Evolutionary conservation across 2,329 filamentous ascomycete genomes (phyloP), one percentile per base, ranked within the genome.

Genomic region (Cercospora citrullina): DNA sequence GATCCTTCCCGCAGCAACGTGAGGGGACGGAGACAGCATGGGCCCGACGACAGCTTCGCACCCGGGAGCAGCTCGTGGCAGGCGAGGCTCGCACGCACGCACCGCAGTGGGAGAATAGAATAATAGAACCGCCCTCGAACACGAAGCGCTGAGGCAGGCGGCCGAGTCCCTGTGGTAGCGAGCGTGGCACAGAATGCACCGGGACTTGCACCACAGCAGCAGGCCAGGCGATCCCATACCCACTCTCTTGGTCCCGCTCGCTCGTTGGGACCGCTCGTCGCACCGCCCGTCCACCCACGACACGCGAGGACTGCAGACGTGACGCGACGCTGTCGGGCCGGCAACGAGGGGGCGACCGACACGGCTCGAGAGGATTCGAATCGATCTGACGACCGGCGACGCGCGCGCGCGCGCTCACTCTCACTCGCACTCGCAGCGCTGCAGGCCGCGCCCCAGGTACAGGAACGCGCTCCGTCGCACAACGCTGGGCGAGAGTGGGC

Each of bases 101-200:
- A 36, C 31, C 4, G 23, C 39, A 30, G 26, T n/a, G 23, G 18
- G 9, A 28, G 36, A 48, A 51, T 21, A 60, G 58, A 18, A 60
- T n/a, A 33, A 60, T 60, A 8, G 42, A 23, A 23, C 4, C 18
- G 45, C 36, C 48, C 10, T 64, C 62, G 48, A 58, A 64, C 51
- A 58, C 62, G 62, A 64, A 58, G 62, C 48, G 62, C 21, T 42
- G 48, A 58, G 30, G 48, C 48, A 36, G 31, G 48, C n/a, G 28
- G 45, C 51, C 39, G 28, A 63, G 28, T 63, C 42, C 23, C 36
- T 42, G 36, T 63, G 62, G 62, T 64, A 64, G 62, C 62, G 62
- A 64, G 62, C 62, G 48, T 64, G 28, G 62, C 48, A 64, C 62
- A 64, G 62, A 58, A 63, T 55, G 61, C 61, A 31, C 61, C 61